Evolutionary conservation across 345 rosid genomes (phyloP).

Genomic region (Gossypium herbaceum): DNA sequence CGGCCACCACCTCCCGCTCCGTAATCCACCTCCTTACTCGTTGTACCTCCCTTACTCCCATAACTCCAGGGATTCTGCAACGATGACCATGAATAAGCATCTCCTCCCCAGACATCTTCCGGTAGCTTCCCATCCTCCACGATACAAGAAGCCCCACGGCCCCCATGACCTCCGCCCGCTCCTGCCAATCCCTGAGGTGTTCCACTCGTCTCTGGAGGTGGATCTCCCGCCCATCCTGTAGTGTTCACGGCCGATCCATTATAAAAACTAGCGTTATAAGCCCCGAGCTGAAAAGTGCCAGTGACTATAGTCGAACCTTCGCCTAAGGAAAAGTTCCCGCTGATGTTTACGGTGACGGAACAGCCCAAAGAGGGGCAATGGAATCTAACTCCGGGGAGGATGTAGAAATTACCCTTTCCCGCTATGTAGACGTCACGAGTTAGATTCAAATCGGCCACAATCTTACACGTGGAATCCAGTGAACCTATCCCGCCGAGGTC

Average conservation of each 20-base stretch:
- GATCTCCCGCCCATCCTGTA: conserved; percentile 74
- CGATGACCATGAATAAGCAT: conserved; percentile 87
- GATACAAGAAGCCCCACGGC: conserved; percentile 87
- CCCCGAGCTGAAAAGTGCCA: conserved; percentile 63
- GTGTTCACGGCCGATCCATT: conserved; percentile 69
- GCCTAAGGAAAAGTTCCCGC: conserved; percentile 73
- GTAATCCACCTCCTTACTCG: conserved; percentile 80
- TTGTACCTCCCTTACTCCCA: conserved; percentile 87
- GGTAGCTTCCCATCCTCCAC: conserved; percentile 61
- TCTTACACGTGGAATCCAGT: conserved; percentile 81
- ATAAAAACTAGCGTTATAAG: conserved; percentile 65
- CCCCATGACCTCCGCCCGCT: conserved; percentile 97
- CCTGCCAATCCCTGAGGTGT: conserved; percentile 86
- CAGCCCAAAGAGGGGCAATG: conserved; percentile 68
- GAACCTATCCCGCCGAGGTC: conserved; percentile 90
- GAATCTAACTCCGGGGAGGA: conserved; percentile 68
- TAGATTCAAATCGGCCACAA: conserved; percentile 79
- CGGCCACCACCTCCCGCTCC: conserved; percentile 96
- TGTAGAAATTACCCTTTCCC: conserved; percentile 76
- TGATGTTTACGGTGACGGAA: conserved; percentile 59
- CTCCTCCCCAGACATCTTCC: conserved; percentile 99
- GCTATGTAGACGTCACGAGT: conserved; percentile 74
- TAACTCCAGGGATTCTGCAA: conserved; percentile 73
- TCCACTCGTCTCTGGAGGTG: conserved; percentile 95
- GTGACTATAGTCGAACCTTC: conserved; percentile 58